Evolutionary conservation across 495 filamentous ascomycete species (phyloP).

Genomic region (Aspergillus egyptiacus): DNA sequence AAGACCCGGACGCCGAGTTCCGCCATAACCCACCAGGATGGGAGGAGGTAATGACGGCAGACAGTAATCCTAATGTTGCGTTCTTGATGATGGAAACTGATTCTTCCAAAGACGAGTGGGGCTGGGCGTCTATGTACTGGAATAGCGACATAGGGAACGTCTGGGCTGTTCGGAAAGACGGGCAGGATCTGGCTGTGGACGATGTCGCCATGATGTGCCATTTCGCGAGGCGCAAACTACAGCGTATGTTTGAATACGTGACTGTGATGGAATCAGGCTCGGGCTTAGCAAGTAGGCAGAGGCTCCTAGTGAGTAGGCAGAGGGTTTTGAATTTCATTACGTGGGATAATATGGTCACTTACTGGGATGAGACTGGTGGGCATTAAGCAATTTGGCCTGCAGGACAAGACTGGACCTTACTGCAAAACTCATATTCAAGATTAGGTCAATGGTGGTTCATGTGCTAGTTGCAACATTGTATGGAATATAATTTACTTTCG

Average conservation of each 20-base stretch:
- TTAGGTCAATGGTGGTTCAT: too few relatives aligned
- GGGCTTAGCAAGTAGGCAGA: too few relatives aligned
- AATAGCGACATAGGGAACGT: neutral
- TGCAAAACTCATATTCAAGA: too few relatives aligned
- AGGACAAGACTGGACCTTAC: too few relatives aligned
- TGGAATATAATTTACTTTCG: too few relatives aligned
- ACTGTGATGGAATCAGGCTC: neutral
- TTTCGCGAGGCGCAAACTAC: neutral
- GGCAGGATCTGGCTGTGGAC: neutral
- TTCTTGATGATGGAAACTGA: neutral
- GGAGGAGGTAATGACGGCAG: too few relatives aligned
- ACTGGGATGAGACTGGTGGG: too few relatives aligned
- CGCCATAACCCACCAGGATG: neutral
- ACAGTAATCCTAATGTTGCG: neutral
- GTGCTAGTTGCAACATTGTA: too few relatives aligned
- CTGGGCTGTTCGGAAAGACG: neutral
- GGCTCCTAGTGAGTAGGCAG: too few relatives aligned
- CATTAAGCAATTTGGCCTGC: too few relatives aligned
- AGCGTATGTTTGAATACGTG: neutral
- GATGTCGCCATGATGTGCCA: neutral
- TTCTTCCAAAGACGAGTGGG: neutral
- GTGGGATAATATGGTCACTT: too few relatives aligned
- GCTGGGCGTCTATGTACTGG: neutral
- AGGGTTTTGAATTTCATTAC: too few relatives aligned
- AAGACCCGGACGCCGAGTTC: neutral